These are phyloP conservation scores for Pascua guehoae DNA, from an alignment of 1,284 basidiomycete species.

Conservation along the genomic window DNA sequence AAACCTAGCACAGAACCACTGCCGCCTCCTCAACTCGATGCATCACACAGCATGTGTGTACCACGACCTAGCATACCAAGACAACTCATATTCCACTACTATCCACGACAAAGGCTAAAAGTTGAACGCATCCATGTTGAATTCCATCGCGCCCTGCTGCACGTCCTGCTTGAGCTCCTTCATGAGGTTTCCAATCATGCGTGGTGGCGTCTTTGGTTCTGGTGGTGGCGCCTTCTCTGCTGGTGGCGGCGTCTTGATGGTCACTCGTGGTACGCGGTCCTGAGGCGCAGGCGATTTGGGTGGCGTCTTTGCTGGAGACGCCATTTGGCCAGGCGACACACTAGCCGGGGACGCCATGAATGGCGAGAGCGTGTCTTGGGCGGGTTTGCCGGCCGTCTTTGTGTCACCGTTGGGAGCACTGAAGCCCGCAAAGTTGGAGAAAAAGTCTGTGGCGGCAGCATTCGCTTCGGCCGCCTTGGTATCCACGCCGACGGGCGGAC, in stretches of 20 bases:
- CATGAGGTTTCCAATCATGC: slow-evolving; percentile 73
- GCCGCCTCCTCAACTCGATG: too few relatives aligned
- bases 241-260: not conserved
- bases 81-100: not conserved
- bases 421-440: not conserved
- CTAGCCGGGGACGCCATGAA: too few relatives aligned
- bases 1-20: too few relatives aligned
- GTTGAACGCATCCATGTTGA: slow-evolving; percentile 49
- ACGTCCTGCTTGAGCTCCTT: slow-evolving; percentile 46
- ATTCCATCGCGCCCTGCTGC: slow-evolving; percentile 48
- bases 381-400: too few relatives aligned
- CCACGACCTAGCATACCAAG: too few relatives aligned
- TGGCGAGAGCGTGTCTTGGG: too few relatives aligned
- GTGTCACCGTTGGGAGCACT: too few relatives aligned
- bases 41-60: too few relatives aligned
- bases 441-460: not conserved
- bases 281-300: not conserved
- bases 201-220: slow-evolving; percentile 50
- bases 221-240: not conserved
- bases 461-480: slow-evolving; percentile 1
- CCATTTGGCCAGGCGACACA: not conserved
- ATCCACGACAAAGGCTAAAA: slow-evolving; percentile 8
- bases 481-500: slow-evolving; percentile 43
- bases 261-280: too few relatives aligned
- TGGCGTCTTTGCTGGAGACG: not conserved